Evolutionary conservation across 2,329 filamentous ascomycete species (phyloP).

Genomic region (Aspergillaceae sp.): DNA sequence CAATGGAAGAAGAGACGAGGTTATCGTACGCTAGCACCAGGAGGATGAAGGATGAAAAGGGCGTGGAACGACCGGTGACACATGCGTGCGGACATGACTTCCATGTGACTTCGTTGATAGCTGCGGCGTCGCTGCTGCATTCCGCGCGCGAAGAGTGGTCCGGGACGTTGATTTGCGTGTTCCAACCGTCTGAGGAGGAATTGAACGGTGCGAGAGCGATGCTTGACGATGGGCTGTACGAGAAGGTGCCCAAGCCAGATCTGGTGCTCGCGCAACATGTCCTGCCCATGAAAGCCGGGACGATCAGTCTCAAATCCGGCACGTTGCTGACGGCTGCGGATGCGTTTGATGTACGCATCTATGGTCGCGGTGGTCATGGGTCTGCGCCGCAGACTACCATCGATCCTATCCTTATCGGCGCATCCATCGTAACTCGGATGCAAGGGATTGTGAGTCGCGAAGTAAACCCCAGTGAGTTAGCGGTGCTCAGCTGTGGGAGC

Average conservation of each 20-base stretch:
- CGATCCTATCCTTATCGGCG: constrained; percentile 42
- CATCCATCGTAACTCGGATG: constrained; percentile 32
- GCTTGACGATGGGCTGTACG: constrained; percentile 50
- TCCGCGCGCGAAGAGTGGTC: constrained; percentile 40
- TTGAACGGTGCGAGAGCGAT: constrained; percentile 51
- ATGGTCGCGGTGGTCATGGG: constrained; percentile 39
- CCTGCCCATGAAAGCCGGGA: constrained; percentile 32
- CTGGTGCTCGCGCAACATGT: constrained; percentile 51
- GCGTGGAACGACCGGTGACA: constrained; percentile 50
- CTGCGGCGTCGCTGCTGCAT: constrained; percentile 44
- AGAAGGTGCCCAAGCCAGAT: constrained; percentile 47
- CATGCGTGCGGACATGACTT: constrained; percentile 63
- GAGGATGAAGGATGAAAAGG: constrained; percentile 38
- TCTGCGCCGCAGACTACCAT: constrained; percentile 35
- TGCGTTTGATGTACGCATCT: constrained; percentile 29
- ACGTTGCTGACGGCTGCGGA: constrained; percentile 30
- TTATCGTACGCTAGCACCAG: constrained; percentile 48
- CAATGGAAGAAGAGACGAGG: constrained; percentile 48
- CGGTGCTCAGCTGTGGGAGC: constrained; percentile 39
- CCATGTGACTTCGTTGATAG: constrained; percentile 53
- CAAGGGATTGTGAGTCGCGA: constrained; percentile 35
- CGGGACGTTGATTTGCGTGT: constrained; percentile 52
- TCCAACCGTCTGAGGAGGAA: constrained; percentile 57
- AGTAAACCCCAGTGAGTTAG: constrained; percentile 31
- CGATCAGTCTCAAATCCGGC: constrained; percentile 24